Conservation (phyloP, 768 basidiomycete genomes). For the Lactifluus pinguis region DNA sequence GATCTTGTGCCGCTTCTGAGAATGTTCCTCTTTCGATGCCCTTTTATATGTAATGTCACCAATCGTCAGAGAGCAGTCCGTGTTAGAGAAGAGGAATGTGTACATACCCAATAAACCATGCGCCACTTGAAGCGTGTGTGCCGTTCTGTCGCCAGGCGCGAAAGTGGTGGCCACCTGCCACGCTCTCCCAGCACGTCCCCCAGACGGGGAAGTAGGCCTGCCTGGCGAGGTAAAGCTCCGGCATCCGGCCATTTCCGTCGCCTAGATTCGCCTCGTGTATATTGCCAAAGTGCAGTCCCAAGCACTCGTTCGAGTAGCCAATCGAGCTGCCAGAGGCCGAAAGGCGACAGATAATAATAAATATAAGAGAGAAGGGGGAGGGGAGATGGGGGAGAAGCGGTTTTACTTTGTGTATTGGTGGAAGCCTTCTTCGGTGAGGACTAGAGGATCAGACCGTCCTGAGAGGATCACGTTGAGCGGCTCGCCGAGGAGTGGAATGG, state of each 20-base stretch:
- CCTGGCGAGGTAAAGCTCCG: conserved; percentile 63
- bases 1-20: conserved; percentile 61
- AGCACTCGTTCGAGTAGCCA: conserved; percentile 75
- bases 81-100: too few species aligned
- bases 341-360: not conserved
- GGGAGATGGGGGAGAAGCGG: conserved; percentile 3
- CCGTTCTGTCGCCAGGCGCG: conserved; percentile 88
- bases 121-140: conserved; percentile 55
- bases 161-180: conserved; percentile 83
- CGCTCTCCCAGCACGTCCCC: conserved; percentile 86
- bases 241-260: conserved; percentile 65
- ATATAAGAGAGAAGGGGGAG: not conserved
- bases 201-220: conserved; percentile 71
- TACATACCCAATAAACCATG: conserved; percentile 69
- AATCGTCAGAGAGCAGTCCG: not conserved
- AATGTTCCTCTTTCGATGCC: conserved; percentile 68
- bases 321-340: conserved; percentile 43
- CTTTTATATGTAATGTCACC: conserved; percentile 27
- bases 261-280: conserved; percentile 76
- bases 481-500: conserved; percentile 58
- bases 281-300: conserved; percentile 69
- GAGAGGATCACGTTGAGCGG: conserved; percentile 82
- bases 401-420: conserved; percentile 55
- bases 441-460: conserved; percentile 65
- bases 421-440: conserved; percentile 69